Evolutionary conservation across 169 alveolate species (phyloP).

Genomic region (Neospora caninum): DNA sequence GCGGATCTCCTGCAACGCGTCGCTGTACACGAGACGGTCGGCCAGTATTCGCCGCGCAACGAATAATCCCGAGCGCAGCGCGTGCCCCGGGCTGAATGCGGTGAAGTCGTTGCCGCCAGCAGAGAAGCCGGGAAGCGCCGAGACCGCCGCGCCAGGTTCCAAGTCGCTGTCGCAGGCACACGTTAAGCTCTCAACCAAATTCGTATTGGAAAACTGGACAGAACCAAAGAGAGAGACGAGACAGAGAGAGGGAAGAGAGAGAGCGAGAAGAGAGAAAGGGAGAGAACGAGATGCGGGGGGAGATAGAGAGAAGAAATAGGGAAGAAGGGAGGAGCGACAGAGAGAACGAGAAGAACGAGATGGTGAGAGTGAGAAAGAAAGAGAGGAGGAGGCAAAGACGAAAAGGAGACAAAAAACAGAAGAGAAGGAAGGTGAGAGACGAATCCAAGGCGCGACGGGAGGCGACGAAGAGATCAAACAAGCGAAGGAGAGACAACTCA

Average conservation of each 20-base stretch:
- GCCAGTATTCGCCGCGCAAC: not conserved
- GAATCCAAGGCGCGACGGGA: not conserved
- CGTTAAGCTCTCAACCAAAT: not conserved
- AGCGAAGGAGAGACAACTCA: no score
- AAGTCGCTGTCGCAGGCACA: not conserved
- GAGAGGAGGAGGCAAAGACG: not conserved
- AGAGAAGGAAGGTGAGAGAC: not conserved
- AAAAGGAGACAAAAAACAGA: not conserved
- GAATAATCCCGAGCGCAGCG: not conserved
- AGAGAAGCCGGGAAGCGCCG: not conserved
- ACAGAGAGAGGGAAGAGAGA: not conserved
- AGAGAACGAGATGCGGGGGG: not conserved
- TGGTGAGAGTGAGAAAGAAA: not conserved
- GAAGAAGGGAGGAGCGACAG: not conserved
- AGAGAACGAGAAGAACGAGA: not conserved
- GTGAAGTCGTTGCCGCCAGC: not conserved
- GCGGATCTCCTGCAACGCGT: not conserved
- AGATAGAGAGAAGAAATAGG: not conserved
- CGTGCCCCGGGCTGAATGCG: not conserved
- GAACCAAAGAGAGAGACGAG: not conserved
- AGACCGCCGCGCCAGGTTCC: not conserved
- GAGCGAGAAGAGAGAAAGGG: not conserved
- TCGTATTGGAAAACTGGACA: not conserved
- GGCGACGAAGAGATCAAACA: no score
- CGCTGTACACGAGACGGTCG: not conserved